Percentiles rank a stretch among this genome's conserved stretches.
phyloP scores from a whole-genome alignment of 2,329 filamentous ascomycete genomes.

The Aspergillus calidoustus region DNA sequence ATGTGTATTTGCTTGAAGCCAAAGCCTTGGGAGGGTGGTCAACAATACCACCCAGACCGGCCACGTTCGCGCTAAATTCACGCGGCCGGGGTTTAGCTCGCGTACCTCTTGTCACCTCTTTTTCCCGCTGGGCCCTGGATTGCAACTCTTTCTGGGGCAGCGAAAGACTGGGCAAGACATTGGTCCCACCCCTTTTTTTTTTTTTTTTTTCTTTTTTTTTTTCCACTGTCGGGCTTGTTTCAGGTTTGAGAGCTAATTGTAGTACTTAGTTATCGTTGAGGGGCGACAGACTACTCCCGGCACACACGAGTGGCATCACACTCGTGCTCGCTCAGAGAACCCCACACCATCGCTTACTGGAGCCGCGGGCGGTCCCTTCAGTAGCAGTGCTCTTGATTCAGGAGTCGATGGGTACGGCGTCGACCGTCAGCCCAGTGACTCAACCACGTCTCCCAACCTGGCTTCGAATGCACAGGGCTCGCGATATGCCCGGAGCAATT shows the following conservation, averaged over 20 bases:
- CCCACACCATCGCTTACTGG: slow-evolving; percentile 58
- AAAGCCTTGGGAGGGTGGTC: background rate
- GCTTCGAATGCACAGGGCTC: slow-evolving; percentile 33
- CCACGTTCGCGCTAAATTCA: slow-evolving; percentile 34
- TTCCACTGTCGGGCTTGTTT: background rate
- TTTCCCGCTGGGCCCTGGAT: slow-evolving; percentile 22
- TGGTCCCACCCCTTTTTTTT: slow-evolving; percentile 7
- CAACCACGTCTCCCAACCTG: slow-evolving; percentile 42
- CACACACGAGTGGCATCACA: slow-evolving; percentile 66
- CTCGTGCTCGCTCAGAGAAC: slow-evolving; percentile 70
- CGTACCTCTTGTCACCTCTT: slow-evolving; percentile 30
- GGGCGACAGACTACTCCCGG: slow-evolving; percentile 48
- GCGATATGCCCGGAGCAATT: slow-evolving; percentile 57
- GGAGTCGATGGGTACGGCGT: slow-evolving; percentile 41
- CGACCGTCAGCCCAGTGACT: slow-evolving; percentile 38
- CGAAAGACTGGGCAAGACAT: slow-evolving; percentile 9
- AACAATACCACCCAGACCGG: slow-evolving; percentile 21
- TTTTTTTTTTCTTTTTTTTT: slow-evolving; percentile 1
- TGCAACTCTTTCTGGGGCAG: slow-evolving; percentile 12
- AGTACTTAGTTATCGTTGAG: slow-evolving; percentile 30
- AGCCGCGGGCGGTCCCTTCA: slow-evolving; percentile 47
- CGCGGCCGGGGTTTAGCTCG: slow-evolving; percentile 33
- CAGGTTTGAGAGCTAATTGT: slow-evolving; percentile 19
- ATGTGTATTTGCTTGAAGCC: slow-evolving; percentile 6
- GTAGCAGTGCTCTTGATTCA: slow-evolving; percentile 39